phyloP scores from a whole-genome alignment of 495 filamentous ascomycete species.

The Amphirosellinia nigrospora region DNA sequence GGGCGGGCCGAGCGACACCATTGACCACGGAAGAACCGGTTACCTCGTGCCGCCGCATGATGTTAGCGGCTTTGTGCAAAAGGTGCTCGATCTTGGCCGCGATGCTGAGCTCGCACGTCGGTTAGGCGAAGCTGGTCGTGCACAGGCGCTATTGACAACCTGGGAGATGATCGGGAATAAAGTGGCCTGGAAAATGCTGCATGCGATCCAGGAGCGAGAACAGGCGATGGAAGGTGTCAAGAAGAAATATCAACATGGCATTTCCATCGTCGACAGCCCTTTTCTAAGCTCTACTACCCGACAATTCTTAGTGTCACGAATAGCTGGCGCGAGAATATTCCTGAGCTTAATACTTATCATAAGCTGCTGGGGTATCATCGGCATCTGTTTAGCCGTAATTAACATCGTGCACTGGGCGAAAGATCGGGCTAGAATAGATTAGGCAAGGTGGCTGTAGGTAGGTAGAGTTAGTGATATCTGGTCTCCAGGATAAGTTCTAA shows the following conservation, averaged over 20 bases:
- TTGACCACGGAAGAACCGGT: slow-evolving; percentile 60
- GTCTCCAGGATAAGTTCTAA: not conserved
- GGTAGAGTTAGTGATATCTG: not conserved
- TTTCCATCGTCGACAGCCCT: slow-evolving; percentile 20
- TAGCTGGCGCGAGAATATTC: slow-evolving; percentile 40
- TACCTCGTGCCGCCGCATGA: slow-evolving; percentile 63
- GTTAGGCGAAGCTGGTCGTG: slow-evolving; percentile 50
- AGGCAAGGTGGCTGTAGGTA: not conserved
- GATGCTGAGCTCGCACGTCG: slow-evolving; percentile 45
- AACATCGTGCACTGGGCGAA: not conserved
- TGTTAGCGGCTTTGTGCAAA: slow-evolving; percentile 56
- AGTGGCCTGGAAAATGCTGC: slow-evolving; percentile 62
- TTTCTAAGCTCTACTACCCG: slow-evolving; percentile 28
- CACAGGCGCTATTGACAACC: slow-evolving; percentile 62
- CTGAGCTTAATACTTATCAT: slow-evolving; percentile 47
- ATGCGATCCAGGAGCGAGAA: slow-evolving; percentile 53
- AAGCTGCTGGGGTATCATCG: slow-evolving; percentile 46
- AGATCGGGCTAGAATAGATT: not conserved
- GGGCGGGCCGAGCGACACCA: slow-evolving; percentile 68
- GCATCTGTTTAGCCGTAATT: slow-evolving; percentile 19
- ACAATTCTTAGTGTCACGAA: slow-evolving; percentile 23
- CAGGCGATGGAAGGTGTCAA: slow-evolving; percentile 14
- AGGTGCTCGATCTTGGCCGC: slow-evolving; percentile 47
- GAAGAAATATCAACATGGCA: slow-evolving; percentile 25
- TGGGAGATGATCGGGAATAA: slow-evolving; percentile 70